These are phyloP conservation scores for Metrosideros polymorpha DNA, from an alignment of 441 rosid species.

Conservation along the genomic window DNA sequence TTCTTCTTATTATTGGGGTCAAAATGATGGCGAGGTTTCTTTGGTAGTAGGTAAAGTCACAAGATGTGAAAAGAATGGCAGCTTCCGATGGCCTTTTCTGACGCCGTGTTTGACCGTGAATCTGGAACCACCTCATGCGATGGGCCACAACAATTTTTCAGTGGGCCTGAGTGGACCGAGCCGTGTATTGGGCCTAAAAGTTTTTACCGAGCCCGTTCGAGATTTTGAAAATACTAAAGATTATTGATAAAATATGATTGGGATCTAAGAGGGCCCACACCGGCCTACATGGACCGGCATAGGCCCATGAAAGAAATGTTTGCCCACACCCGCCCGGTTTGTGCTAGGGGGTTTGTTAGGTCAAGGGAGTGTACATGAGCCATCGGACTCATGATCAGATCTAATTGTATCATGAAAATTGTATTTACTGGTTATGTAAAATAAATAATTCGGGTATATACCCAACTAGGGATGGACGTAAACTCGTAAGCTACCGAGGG, in stretches of 20 bases:
- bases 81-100: not conserved
- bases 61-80: not conserved
- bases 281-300: not conserved
- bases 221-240: not conserved
- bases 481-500: not conserved
- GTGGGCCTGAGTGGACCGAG: not conserved
- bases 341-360: not conserved
- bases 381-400: accelerated
- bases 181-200: not conserved
- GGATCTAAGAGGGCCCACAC: not conserved
- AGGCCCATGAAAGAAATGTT: not conserved
- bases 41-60: not conserved
- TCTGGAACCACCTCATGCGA: not conserved
- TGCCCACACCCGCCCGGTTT: not conserved
- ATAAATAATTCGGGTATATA: too few species aligned
- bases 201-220: not conserved
- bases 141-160: not conserved
- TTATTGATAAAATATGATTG: not conserved
- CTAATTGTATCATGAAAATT: not conserved
- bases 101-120: not conserved
- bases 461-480: not conserved
- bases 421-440: not conserved
- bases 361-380: not conserved
- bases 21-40: not conserved
- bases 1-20: not conserved